Evolutionary conservation across 1,284 basidiomycete genomes (phyloP), one percentile per base, ranked within the genome.

Genomic region (Cutaneotrichosporon sp.): DNA sequence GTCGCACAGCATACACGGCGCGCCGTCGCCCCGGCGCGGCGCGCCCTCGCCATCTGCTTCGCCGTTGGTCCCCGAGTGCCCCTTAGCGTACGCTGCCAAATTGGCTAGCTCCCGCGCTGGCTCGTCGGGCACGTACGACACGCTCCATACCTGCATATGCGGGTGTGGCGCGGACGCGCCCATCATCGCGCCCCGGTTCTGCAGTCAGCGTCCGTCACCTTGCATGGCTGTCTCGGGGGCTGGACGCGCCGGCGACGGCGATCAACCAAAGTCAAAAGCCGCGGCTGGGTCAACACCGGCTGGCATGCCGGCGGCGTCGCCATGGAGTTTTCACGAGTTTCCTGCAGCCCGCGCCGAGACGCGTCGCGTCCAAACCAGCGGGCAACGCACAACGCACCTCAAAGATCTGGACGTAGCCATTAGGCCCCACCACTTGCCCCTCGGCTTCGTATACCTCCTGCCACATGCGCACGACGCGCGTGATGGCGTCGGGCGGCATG

Each of bases 101-200:
- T 82, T 83, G 0, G 64, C 65, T 4, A 90, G 75, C 66, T 90
- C 88, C 46, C 77, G 82, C 4, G 81, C 78, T 0, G 87, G 84
- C 43, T 88, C 74, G 10, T 84, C 82, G 1, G 90, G 90, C 4
- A 91, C 76, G 34, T 80, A 80, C 2, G 86, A 88, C 4, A 88
- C 74, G 1, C 86, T 87, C 90, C 91, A 94, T 14, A 87, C 83
- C 75, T 97, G 93, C 13, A 91, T 90, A 70, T 97, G 93, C 0
- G 93, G 91, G 68, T 97, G 93, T 18, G 92, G 90, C 66, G 96
- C 97, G 10, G 88, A 91, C 68, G 90, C 94, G 8, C 93, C 93
- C 93, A 97, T 96, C 77, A 92, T 91, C 2, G 85, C 77, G 7
- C 92, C 93, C 74, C 94, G 94, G 76, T 96, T 97, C 86, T 96